phyloP scores from a whole-genome alignment of 768 basidiomycete species.

The Strobilomyces dryophilus region DNA sequence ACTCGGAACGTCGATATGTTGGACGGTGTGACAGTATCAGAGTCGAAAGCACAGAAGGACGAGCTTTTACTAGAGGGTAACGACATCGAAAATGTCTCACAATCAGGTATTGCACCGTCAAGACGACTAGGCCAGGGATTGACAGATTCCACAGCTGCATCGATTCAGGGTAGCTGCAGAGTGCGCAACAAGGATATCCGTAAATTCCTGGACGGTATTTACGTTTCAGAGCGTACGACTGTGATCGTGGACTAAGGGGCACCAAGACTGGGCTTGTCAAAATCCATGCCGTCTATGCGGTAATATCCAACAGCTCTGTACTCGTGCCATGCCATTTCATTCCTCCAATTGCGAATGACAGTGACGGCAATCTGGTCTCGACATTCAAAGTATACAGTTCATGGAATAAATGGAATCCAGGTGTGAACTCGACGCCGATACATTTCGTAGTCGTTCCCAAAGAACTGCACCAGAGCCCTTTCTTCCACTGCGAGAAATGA shows the following conservation, averaged over 20 bases:
- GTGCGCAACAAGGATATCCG: conserved; percentile 99
- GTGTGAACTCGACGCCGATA: conserved; percentile 82
- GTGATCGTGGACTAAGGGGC: conserved; percentile 39
- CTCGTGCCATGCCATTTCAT: conserved; percentile 18
- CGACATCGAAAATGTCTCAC: conserved; percentile 95
- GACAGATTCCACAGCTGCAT: conserved; percentile 59
- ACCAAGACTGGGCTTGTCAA: conserved; percentile 7
- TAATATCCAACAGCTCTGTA: conserved; percentile 23
- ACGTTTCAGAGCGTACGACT: conserved; percentile 80
- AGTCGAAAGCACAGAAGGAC: conserved; percentile 92
- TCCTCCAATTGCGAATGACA: neutral
- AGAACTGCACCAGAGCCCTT: conserved; percentile 72
- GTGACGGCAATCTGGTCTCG: neutral
- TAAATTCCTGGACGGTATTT: conserved; percentile 95
- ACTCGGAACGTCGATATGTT: conserved; percentile 93
- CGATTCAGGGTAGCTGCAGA: conserved; percentile 93
- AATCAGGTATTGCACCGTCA: conserved; percentile 61
- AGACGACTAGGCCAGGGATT: neutral
- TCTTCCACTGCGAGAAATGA: conserved; percentile 66
- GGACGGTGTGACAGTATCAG: conserved; percentile 74
- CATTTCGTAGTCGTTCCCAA: conserved; percentile 78
- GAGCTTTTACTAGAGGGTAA: conserved; percentile 93
- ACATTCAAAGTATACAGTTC: conserved; percentile 31
- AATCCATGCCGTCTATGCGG: conserved; percentile 20
- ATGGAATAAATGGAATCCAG: conserved; percentile 82